Evolutionary conservation across 208 protist genomes (phyloP).

Genomic region (Leishmania guyanensis): DNA sequence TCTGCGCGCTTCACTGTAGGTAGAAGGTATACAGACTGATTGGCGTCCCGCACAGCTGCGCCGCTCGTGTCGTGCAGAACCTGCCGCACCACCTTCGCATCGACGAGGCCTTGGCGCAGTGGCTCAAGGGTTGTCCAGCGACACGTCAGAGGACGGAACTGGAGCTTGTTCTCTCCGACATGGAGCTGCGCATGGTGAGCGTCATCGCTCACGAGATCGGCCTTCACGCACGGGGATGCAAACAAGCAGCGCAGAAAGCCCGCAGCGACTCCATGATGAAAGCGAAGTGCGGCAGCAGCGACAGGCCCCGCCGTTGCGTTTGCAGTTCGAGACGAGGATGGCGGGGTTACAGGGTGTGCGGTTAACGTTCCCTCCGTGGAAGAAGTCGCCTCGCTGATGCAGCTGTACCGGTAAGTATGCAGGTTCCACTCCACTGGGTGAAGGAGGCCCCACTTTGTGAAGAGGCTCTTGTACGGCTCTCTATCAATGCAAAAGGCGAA

Average conservation of each 20-base stretch:
- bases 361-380: background rate
- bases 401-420: slow-evolving; percentile 15
- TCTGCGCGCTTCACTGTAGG: slow-evolving; percentile 53
- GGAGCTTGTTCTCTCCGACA: background rate
- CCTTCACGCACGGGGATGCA: slow-evolving; percentile 16
- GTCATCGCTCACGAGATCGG: slow-evolving; percentile 18
- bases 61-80: background rate
- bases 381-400: background rate
- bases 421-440: slow-evolving; percentile 11
- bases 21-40: slow-evolving; percentile 16
- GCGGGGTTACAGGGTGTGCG: background rate
- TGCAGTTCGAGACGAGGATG: background rate
- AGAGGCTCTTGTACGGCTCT: slow-evolving; percentile 19
- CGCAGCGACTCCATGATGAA: slow-evolving; percentile 45
- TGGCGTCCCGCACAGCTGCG: background rate
- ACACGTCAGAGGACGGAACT: slow-evolving; percentile 28
- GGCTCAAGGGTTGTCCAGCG: slow-evolving; percentile 43
- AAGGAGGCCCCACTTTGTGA: slow-evolving; percentile 37
- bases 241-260: slow-evolving; percentile 50
- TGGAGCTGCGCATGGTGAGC: background rate
- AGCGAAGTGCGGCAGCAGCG: slow-evolving; percentile 34
- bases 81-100: slow-evolving; percentile 39
- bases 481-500: slow-evolving; percentile 5
- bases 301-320: background rate
- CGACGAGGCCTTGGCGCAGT: slow-evolving; percentile 33